Conservation (phyloP, 2,329 filamentous ascomycete species). For the Cladophialophora immunda region DNA sequence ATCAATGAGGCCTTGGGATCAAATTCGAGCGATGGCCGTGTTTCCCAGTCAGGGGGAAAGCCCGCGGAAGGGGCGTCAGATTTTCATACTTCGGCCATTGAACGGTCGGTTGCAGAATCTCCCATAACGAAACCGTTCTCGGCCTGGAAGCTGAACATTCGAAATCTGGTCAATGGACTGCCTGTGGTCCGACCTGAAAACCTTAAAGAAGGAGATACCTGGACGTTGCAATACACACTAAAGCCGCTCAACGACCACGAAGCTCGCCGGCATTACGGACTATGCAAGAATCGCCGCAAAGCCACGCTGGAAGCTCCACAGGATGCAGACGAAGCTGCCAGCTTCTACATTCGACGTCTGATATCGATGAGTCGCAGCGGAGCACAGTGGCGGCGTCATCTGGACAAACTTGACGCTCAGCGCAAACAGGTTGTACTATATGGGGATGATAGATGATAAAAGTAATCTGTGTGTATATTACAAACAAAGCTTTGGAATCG, state of each 20-base stretch:
- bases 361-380: constrained; percentile 64
- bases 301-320: constrained; percentile 49
- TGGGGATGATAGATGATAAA: constrained; percentile 17
- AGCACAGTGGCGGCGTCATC: constrained; percentile 63
- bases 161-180: constrained; percentile 74
- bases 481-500: background rate
- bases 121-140: constrained; percentile 48
- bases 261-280: constrained; percentile 63
- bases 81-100: background rate
- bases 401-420: constrained; percentile 62
- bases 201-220: constrained; percentile 60
- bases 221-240: constrained; percentile 82
- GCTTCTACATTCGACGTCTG: constrained; percentile 57
- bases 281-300: constrained; percentile 65
- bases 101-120: constrained; percentile 10
- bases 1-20: constrained; percentile 11
- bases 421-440: constrained; percentile 46
- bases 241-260: constrained; percentile 63
- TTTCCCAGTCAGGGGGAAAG: background rate
- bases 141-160: constrained; percentile 75
- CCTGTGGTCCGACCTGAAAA: constrained; percentile 68
- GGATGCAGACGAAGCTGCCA: constrained; percentile 50
- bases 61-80: background rate
- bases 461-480: constrained; percentile 20
- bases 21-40: constrained; percentile 4